Conservation (phyloP, 257 asterid genomes). For the Fraxinus anomala region DNA sequence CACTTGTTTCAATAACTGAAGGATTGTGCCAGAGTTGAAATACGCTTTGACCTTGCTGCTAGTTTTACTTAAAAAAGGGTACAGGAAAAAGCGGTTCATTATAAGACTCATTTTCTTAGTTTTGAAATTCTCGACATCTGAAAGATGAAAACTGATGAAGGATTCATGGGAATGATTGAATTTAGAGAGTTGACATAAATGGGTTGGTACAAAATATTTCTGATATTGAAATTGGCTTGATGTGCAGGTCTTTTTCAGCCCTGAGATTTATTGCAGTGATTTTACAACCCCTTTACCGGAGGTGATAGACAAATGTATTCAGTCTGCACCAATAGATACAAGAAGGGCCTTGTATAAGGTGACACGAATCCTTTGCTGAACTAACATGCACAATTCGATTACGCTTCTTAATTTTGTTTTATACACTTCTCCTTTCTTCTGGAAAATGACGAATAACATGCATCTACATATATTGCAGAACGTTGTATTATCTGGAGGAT, state of each 20-base stretch:
- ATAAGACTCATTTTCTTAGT: conserved; percentile 10
- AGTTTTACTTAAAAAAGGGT: conserved; percentile 1
- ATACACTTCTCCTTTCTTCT: not conserved
- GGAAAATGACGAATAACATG: conserved; percentile 23
- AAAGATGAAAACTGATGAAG: conserved; percentile 6
- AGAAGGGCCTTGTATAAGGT: conserved; percentile 98
- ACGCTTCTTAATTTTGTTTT: too few species aligned
- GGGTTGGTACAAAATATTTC: conserved; percentile 13
- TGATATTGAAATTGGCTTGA: conserved; percentile 24
- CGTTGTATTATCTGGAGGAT: conserved; percentile 91
- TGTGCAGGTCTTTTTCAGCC: conserved; percentile 85
- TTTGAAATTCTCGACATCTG: conserved; percentile 6
- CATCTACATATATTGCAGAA: conserved; percentile 56
- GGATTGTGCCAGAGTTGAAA: not conserved
- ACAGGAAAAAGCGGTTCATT: not conserved
- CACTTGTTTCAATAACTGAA: conserved; percentile 1
- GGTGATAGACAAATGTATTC: conserved; percentile 91
- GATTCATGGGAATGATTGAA: not conserved
- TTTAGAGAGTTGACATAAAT: conserved; percentile 8
- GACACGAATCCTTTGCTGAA: conserved; percentile 24
- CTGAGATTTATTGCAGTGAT: conserved; percentile 75
- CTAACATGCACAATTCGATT: not conserved
- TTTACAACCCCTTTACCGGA: conserved; percentile 77
- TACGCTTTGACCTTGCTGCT: not conserved
- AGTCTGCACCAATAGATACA: conserved; percentile 96